Evolutionary conservation across 495 filamentous ascomycete species (phyloP), one percentile per base, ranked within the genome.

Genomic region (Lophiostoma macrostomum): DNA sequence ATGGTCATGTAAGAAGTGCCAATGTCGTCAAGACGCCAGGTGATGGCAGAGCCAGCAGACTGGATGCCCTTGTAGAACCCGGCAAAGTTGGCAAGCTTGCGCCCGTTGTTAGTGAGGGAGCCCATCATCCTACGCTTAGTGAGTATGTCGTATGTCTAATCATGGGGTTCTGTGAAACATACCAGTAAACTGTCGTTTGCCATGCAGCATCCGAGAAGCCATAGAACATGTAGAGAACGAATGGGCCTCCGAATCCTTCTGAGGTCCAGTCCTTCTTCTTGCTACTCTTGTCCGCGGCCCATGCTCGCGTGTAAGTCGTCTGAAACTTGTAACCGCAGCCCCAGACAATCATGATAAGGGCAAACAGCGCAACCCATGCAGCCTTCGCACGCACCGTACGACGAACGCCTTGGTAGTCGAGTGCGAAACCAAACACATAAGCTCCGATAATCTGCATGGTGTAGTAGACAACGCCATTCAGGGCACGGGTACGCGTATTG

Each of bases 51-150:
- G 54, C 90, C 91, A n/a, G 88, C 90, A 24, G 88, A 93, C 71
- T 96, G 91, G 61, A 97, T 87, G n/a, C 88, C 88, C 66, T 96
- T 96, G 79, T 95, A 96, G 76, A 91, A 96, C 46, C 91, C 91
- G 27, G 89, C 83, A 63, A 93, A 87, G 74, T 96, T 95, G 71
- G 91, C 91, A 18, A 91, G 77, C 64, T 90, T 94, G 64, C 90
- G 87, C 55, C 85, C 80, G 38, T 93, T 94, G 76, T 97, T 96
- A 63, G 83, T 88, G 25, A 95, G 76, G 14, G 90, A 83, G 28
- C 91, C 91, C 86, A 97, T 95, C 71, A 86, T 88, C 86, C 85
- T 90, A 55, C 5, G 27, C 27, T n/a, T 18, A 40, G 29, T 50
- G 34, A 57, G 41, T 19, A 45, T 38, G 19, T 31, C 5, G 3